phyloP scores from a whole-genome alignment of 805 yeast genomes.

The Wickerhamiella nectarea region DNA sequence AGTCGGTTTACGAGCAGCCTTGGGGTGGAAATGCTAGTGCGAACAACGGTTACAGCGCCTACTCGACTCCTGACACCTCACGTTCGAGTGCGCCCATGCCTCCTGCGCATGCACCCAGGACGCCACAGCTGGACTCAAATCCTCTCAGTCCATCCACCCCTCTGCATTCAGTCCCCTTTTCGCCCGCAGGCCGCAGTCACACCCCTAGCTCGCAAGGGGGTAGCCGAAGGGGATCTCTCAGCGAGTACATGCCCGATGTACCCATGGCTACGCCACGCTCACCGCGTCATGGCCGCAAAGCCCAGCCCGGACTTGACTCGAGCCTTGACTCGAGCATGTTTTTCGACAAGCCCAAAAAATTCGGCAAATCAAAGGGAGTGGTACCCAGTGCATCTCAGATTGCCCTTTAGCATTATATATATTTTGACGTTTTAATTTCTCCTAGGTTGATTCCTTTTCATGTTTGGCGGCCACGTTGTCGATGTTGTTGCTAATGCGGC shows the following conservation, averaged over 20 bases:
- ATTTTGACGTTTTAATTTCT: not conserved
- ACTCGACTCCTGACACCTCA: not conserved
- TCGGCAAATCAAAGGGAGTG: slow-evolving; percentile 4
- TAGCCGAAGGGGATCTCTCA: slow-evolving; percentile 1
- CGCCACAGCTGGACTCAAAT: not conserved
- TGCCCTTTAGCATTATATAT: not conserved
- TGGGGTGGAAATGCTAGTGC: no score
- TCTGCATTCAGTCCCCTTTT: slow-evolving; percentile 4
- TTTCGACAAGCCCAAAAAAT: slow-evolving; percentile 4
- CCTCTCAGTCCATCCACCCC: slow-evolving; percentile 3
- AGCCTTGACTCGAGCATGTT: slow-evolving; percentile 7
- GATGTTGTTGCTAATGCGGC: not conserved
- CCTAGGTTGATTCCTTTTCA: no score
- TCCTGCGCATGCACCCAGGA: not conserved
- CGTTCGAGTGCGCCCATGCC: not conserved
- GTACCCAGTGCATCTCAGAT: slow-evolving; percentile 6
- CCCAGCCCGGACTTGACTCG: not conserved
- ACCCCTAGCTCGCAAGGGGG: not conserved
- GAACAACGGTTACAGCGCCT: not conserved
- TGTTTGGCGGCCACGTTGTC: slow-evolving; percentile 1
- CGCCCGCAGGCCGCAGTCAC: not conserved
- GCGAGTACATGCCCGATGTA: slow-evolving; percentile 6
- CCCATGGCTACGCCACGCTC: not conserved
- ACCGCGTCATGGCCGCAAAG: not conserved
- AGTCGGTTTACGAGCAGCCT: not conserved